A percentile compares a stretch with the other conserved stretches of the same genome.
phyloP scores from a whole-genome alignment of 495 filamentous ascomycete species.

The Schizothecium vesticola region DNA sequence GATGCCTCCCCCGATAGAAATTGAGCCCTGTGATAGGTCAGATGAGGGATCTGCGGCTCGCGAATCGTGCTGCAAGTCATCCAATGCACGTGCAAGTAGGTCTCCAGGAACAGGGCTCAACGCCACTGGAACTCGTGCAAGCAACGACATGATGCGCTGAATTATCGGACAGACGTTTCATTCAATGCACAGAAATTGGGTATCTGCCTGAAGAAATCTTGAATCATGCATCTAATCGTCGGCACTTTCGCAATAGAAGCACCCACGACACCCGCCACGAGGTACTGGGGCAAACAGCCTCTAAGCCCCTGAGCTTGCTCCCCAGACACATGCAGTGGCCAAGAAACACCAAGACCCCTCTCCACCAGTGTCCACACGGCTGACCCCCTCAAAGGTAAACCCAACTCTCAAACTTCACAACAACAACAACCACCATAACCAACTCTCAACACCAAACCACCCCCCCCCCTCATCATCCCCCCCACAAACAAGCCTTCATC shows the following conservation, averaged over 20 bases:
- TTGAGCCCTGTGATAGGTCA: background rate
- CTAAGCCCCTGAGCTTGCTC: background rate
- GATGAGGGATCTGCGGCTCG: background rate
- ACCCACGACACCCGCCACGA: background rate
- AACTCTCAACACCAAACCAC: background rate
- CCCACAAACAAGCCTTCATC: conserved; percentile 41
- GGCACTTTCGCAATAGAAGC: background rate
- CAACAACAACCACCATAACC: background rate
- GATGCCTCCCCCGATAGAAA: conserved; percentile 5
- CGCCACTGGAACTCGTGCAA: background rate
- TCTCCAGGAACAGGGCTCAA: background rate
- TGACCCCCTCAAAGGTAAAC: background rate
- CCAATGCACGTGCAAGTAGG: background rate
- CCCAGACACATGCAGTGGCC: background rate
- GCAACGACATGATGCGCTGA: too few species aligned
- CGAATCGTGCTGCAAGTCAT: background rate
- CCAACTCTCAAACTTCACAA: background rate
- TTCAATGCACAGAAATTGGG: background rate
- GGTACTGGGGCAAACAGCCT: background rate
- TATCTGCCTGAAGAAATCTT: background rate
- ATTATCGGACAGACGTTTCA: background rate
- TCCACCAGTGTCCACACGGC: background rate
- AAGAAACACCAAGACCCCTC: background rate
- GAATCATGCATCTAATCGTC: background rate
- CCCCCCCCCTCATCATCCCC: conserved; percentile 26